Evolutionary conservation across 768 basidiomycete species (phyloP).

Genomic region (Termitomyces sp.): DNA sequence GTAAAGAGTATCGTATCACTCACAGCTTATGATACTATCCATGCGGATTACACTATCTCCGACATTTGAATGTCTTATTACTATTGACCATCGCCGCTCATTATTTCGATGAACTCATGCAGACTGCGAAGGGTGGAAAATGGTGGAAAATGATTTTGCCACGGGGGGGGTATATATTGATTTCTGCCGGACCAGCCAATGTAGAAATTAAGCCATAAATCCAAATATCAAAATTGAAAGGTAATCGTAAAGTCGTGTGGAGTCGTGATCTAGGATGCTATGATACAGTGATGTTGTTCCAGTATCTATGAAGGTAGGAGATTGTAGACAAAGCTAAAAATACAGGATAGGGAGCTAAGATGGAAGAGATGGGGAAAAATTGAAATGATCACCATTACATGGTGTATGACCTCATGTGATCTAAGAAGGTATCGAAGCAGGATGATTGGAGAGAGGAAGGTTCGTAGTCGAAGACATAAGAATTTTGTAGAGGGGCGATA

Average conservation of each 20-base stretch:
- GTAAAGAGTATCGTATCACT: too few species aligned
- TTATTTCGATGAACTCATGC: too few species aligned
- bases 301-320: neutral
- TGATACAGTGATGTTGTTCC: neutral
- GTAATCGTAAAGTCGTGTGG: neutral
- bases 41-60: too few species aligned
- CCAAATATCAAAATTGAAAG: neutral
- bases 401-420: neutral
- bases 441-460: constrained; percentile 1
- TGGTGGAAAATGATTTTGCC: too few species aligned
- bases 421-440: neutral
- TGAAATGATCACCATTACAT: neutral
- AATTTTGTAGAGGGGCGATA: neutral
- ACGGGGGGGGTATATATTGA: too few species aligned
- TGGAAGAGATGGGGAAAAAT: too few species aligned
- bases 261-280: neutral
- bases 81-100: too few species aligned
- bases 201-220: neutral
- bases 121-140: too few species aligned
- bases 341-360: neutral
- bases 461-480: constrained; percentile 3
- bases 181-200: too few species aligned
- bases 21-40: too few species aligned
- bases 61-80: too few species aligned
- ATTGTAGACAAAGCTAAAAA: neutral